These are phyloP conservation scores for Coniferiporia weirii DNA, from an alignment of 1,284 basidiomycete genomes.

Conservation along the genomic window DNA sequence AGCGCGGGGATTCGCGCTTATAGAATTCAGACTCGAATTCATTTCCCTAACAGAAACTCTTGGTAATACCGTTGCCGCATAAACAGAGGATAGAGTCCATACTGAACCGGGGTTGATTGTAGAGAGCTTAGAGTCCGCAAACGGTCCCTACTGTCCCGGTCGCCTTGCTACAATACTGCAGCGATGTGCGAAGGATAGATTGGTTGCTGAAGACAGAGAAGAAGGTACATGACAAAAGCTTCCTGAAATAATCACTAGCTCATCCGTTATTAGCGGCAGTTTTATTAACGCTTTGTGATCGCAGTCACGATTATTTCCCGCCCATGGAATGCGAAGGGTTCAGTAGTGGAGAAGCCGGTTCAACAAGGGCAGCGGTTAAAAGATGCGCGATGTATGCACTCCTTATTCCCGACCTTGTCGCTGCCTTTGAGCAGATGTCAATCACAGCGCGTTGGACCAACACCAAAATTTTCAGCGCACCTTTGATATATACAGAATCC, in stretches of 20 bases:
- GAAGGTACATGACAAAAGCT: not conserved
- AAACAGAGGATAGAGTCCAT: not conserved
- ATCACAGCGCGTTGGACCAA: conserved; percentile 9
- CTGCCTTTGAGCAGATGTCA: not conserved
- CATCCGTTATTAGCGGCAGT: not conserved
- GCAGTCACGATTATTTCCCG: conserved; percentile 1
- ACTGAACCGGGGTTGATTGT: not conserved
- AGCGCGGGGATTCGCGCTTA: not conserved
- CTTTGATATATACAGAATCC: conserved; percentile 9
- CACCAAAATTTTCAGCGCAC: conserved; percentile 13
- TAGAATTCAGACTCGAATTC: conserved; percentile 3
- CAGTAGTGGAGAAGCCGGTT: not conserved
- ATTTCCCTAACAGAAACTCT: not conserved
- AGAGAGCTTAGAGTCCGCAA: not conserved
- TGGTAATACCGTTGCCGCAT: not conserved
- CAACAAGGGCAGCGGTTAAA: not conserved
- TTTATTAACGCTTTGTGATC: conserved; percentile 11
- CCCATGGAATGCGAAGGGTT: conserved; percentile 14
- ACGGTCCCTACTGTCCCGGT: not conserved
- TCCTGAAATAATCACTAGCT: not conserved
- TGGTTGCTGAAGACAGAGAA: conserved; percentile 1
- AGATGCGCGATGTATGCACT: not conserved
- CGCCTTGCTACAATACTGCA: conserved; percentile 3
- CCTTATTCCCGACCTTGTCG: not conserved
- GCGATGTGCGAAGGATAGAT: conserved; percentile 5